Evolutionary conservation across 2,329 filamentous ascomycete species (phyloP), one percentile per base, ranked within the genome.

Genomic region (Emmonsiellopsis sp.): DNA sequence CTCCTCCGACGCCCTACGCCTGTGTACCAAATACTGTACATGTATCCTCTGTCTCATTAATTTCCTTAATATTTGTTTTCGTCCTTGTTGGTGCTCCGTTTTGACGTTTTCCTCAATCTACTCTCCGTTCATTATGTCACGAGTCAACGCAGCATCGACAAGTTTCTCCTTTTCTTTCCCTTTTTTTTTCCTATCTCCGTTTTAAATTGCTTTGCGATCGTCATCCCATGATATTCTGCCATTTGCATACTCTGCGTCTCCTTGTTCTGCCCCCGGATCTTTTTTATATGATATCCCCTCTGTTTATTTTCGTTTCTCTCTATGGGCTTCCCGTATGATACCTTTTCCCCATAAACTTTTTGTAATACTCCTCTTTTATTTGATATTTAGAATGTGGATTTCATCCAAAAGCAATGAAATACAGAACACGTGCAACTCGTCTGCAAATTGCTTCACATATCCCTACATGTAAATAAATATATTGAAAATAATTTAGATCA

Each of bases 251-350:
- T 60, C 54, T 45, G 21, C 54, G 14, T 51, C 36, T 5, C n/a
- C 27, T 47, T 48, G 9, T 32, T 43, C 17, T 51, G 21, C 21
- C 49, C 40, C 34, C n/a, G 27, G 27, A 43, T 44, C 27, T 14
- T 45, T 51, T 59, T 66, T 65, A 63, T 62, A 68, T 72, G 69
- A 72, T 72, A 72, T 72, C 70, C 69, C 68, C 64, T 69, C 60
- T 65, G 68, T 70, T 70, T 61, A 61, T 62, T 39, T 21, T 27
- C 8, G 36, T 47, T 53, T 50, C n/a, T 34, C 39, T 49, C 42
- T 45, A 48, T 53, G 33, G 44, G 34, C 39, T 39, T 48, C 40
- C 32, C 21, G 27, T 54, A 49, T 31, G 34, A 27, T 39, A 39
- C 10, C 32, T 31, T 37, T 17, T 21, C 5, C 17, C 34, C 45